Evolutionary conservation across 345 rosid species (phyloP), one percentile per base, ranked within the genome.

Genomic region (Abelmoschus esculentus): DNA sequence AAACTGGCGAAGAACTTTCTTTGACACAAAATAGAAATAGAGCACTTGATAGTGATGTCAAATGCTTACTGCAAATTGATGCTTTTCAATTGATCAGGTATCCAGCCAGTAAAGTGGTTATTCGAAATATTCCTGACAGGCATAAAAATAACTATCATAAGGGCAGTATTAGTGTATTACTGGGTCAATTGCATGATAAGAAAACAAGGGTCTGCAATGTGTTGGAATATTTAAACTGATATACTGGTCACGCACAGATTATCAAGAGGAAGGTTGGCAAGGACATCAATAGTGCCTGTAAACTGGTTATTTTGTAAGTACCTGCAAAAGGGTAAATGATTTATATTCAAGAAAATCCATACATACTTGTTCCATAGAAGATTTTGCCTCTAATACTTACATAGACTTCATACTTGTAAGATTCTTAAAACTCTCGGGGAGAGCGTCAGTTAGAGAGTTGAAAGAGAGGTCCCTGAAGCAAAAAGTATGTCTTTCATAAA

Each of bases 221-320:
- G 2, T 18, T 63, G 6, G 56, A 46, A 67, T 67, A 78, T 62
- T 66, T 61, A 2, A 71, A 80, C 5, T 49, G 62, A 61, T 29
- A 72, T 1, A 26, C 72, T 36, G 61, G 87, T 74, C 73, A 95
- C 99, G 32, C 90, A 96, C 99, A 96, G 86, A 75, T 58, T 87
- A 44, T 83, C 80, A 54, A 96, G 91, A 59, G 97, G 89, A 68
- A 96, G 96, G 75, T 65, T 76, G 40, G 96, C 96, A 65, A 96
- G 90, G 52, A 79, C 80, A 83, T 89, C 81, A 50, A 92, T 85
- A 77, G 89, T 82, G 74, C 99, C 99, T 5, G 95, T 73, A 74
- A 96, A 86, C 73, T 92, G 97, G 79, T 96, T 96, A 82, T 85
- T 83, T 80, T 96, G 95, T 85, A 96, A 82, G 79, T 85, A 83